Conservation (phyloP, 352 stramenopile species). For the Pythium scleroteichum region DNA sequence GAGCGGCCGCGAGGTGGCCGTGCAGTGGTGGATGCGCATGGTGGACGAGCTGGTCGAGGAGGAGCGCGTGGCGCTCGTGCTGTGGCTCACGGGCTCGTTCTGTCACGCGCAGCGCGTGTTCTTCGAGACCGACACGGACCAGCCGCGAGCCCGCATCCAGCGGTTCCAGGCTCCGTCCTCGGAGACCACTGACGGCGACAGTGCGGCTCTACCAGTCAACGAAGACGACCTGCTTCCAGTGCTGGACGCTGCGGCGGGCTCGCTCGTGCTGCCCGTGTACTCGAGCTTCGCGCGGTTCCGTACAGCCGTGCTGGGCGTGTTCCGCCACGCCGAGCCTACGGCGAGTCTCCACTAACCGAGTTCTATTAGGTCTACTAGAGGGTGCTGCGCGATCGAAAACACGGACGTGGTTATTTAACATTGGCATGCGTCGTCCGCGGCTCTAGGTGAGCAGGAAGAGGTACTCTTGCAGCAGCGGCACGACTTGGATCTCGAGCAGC, state of each 20-base stretch:
- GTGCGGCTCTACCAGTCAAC: background rate
- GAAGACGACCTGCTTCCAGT: conserved; percentile 10
- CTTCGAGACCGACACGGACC: conserved; percentile 25
- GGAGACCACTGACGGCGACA: background rate
- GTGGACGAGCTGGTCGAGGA: conserved; percentile 57
- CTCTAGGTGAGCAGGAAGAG: conserved; percentile 48
- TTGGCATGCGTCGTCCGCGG: background rate
- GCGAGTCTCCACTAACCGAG: conserved; percentile 11
- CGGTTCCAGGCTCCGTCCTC: background rate
- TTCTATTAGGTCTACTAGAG: no score
- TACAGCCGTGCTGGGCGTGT: conserved; percentile 36
- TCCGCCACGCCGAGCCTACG: conserved; percentile 42
- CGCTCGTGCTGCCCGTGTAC: conserved; percentile 56
- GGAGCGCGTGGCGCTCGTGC: conserved; percentile 55
- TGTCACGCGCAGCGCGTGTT: conserved; percentile 45
- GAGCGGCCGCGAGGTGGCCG: background rate
- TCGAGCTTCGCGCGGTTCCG: conserved; percentile 56
- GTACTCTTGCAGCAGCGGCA: conserved; percentile 73
- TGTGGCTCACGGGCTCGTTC: conserved; percentile 57
- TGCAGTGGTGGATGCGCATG: conserved; percentile 51
- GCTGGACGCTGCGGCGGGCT: conserved; percentile 37
- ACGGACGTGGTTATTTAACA: conserved; percentile 13
- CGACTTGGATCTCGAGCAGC: conserved; percentile 65
- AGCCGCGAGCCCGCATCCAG: background rate
- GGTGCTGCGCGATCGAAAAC: no score